Percentiles rank a stretch among this genome's conserved stretches.
These are phyloP conservation scores for Mollisia scopiformis DNA, from an alignment of 2,329 filamentous ascomycete genomes.

Conservation along the genomic window DNA sequence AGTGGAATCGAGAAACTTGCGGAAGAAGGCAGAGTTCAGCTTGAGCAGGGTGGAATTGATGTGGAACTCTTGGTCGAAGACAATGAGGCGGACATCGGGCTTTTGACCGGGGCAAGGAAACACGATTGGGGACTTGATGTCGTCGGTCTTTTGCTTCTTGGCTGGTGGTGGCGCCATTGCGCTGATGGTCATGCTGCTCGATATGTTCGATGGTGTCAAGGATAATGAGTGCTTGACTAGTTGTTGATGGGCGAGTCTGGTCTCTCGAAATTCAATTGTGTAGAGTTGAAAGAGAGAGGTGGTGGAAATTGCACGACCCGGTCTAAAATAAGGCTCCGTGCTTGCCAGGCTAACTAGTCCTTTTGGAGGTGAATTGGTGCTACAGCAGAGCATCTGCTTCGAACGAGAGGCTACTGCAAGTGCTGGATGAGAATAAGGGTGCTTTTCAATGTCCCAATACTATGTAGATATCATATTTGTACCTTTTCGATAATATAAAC, in stretches of 20 bases:
- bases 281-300: not conserved
- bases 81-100: conserved; percentile 8
- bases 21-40: conserved; percentile 17
- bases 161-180: not conserved
- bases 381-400: no score
- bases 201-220: not conserved
- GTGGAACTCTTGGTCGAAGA: conserved; percentile 11
- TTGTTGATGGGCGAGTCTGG: not conserved
- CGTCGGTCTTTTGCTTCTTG: conserved; percentile 1
- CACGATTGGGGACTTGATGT: not conserved
- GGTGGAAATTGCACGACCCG: no score
- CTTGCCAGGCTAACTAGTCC: not conserved
- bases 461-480: not conserved
- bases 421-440: no score
- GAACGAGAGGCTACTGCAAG: no score
- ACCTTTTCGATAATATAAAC: no score
- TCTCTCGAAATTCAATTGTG: no score
- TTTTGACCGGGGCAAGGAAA: not conserved
- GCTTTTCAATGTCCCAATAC: no score
- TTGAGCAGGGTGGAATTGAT: conserved; percentile 16
- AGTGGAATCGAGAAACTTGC: conserved; percentile 18
- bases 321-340: no score
- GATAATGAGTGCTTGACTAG: not conserved
- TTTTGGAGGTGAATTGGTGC: not conserved
- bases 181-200: no score